Percentiles rank a stretch among this genome's conserved stretches.
phyloP scores from a whole-genome alignment of 108 stramenopile genomes.

The Cyclotella atomus region DNA sequence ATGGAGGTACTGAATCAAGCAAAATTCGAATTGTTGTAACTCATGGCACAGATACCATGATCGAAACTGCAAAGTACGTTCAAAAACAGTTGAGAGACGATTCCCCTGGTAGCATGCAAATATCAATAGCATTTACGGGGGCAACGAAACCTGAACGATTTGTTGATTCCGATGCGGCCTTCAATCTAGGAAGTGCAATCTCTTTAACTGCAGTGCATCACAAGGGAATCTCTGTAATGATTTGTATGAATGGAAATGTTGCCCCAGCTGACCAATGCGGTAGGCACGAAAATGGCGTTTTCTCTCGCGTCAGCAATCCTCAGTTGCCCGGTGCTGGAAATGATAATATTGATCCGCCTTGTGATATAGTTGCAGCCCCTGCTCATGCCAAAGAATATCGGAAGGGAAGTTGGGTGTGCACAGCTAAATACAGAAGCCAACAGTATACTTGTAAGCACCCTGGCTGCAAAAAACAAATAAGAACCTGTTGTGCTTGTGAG shows the following conservation, averaged over 20 bases:
- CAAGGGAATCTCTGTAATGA: constrained; percentile 21
- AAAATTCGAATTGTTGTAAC: constrained; percentile 50
- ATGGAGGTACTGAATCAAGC: background rate
- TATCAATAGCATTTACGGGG: constrained; percentile 55
- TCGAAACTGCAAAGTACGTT: constrained; percentile 50
- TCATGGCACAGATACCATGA: constrained; percentile 67
- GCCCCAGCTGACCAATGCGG: constrained; percentile 28
- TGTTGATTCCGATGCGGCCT: constrained; percentile 58
- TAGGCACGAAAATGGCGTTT: constrained; percentile 21
- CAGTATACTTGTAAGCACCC: no score
- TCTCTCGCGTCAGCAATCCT: no score
- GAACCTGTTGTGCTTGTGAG: no score
- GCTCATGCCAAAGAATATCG: no score
- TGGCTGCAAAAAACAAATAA: no score
- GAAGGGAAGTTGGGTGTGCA: no score
- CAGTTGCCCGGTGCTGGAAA: background rate
- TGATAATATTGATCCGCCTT: no score
- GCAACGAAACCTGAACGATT: constrained; percentile 65
- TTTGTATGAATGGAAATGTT: constrained; percentile 53
- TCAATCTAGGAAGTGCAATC: constrained; percentile 59
- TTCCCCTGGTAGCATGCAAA: background rate
- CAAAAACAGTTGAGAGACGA: background rate
- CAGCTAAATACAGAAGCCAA: no score
- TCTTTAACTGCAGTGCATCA: constrained; percentile 29
- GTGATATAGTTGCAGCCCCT: no score